A percentile compares a stretch with the other conserved stretches of the same genome.
These are phyloP conservation scores for Solanum paucissectum DNA, from an alignment of 257 asterid species.

Conservation along the genomic window DNA sequence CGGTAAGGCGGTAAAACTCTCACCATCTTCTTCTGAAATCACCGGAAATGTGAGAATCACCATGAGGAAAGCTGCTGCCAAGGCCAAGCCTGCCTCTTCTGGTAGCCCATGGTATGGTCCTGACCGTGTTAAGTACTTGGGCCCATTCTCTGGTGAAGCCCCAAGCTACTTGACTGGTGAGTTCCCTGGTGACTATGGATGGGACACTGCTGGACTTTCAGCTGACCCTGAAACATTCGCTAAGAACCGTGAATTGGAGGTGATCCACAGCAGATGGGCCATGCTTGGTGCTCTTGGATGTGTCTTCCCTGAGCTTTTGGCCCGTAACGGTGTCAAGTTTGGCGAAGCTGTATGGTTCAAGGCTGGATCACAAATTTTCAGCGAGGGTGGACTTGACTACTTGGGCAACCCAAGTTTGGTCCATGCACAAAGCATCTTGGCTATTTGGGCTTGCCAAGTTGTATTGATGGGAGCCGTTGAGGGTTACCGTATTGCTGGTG, in stretches of 20 bases:
- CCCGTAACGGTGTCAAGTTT: conserved; percentile 32
- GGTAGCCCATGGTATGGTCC: conserved; percentile 34
- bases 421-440: conserved; percentile 33
- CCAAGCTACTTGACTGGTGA: conserved; percentile 36
- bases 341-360: conserved; percentile 40
- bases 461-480: conserved; percentile 37
- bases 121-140: conserved; percentile 24
- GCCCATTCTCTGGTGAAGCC: conserved; percentile 37
- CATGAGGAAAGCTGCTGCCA: conserved; percentile 27
- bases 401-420: conserved; percentile 33
- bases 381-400: conserved; percentile 33
- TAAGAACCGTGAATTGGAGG: conserved; percentile 32
- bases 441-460: conserved; percentile 37
- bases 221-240: conserved; percentile 34
- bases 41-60: conserved; percentile 16
- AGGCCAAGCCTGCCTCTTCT: conserved; percentile 21
- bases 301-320: conserved; percentile 37
- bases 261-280: conserved; percentile 33
- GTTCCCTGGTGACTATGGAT: conserved; percentile 46
- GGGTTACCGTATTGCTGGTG: conserved; percentile 34
- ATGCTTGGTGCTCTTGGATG: conserved; percentile 43
- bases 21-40: conserved; percentile 25
- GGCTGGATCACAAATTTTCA: conserved; percentile 28
- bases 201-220: conserved; percentile 47
- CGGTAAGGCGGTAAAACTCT: conserved; percentile 34